Evolutionary conservation across 495 filamentous ascomycete species (phyloP).

Genomic region (Annulohypoxylon moriforme): DNA sequence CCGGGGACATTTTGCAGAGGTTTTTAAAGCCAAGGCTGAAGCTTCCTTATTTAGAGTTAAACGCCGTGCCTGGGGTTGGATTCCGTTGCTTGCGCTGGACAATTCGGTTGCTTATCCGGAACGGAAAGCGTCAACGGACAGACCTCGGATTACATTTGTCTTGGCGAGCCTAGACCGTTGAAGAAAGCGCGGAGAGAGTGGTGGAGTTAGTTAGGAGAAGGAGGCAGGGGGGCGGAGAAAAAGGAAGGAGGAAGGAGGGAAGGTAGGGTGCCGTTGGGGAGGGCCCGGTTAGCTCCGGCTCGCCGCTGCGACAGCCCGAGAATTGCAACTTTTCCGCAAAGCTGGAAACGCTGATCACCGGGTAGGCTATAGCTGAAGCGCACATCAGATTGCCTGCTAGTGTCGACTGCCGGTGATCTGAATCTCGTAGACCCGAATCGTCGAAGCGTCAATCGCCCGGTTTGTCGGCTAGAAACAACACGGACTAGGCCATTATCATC

Average conservation of each 20-base stretch:
- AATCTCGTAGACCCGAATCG: constrained; percentile 28
- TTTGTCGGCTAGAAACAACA: constrained; percentile 26
- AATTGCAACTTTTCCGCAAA: constrained; percentile 27
- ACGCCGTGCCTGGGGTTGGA: constrained; percentile 22
- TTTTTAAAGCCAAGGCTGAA: constrained; percentile 26
- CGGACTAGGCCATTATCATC: constrained; percentile 10
- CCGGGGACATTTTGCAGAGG: background rate
- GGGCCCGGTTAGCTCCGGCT: constrained; percentile 15
- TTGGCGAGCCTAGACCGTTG: constrained; percentile 19
- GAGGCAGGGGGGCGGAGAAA: background rate
- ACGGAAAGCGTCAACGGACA: constrained; percentile 30
- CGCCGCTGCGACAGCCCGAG: constrained; percentile 18
- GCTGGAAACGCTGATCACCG: constrained; percentile 24
- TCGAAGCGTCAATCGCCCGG: constrained; percentile 33
- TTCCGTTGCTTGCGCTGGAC: constrained; percentile 8
- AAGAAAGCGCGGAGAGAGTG: constrained; percentile 6
- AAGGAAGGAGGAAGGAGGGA: too few species aligned
- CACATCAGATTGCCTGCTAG: constrained; percentile 27
- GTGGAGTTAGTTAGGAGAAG: constrained; percentile 6
- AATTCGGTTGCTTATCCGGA: constrained; percentile 22
- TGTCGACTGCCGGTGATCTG: constrained; percentile 22
- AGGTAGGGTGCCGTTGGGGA: too few species aligned
- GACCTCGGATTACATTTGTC: constrained; percentile 25
- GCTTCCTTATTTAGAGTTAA: constrained; percentile 25
- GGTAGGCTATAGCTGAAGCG: constrained; percentile 30